phyloP scores from a whole-genome alignment of 2,329 filamentous ascomycete genomes.

The Capronia americana region DNA sequence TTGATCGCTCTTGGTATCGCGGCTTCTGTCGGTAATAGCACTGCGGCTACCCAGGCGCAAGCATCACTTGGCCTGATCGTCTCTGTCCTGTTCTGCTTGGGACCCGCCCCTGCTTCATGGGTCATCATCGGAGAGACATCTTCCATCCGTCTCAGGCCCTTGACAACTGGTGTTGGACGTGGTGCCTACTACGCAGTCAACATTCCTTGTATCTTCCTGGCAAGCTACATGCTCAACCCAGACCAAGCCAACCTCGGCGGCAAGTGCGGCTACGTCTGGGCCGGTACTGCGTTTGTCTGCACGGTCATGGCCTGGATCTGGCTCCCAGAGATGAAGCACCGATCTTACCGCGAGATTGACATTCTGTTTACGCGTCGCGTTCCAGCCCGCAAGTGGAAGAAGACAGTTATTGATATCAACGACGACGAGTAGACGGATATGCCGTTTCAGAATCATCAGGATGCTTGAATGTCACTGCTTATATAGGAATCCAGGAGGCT shows the following conservation, averaged over 20 bases:
- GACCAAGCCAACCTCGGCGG: conserved; percentile 55
- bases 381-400: conserved; percentile 59
- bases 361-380: conserved; percentile 63
- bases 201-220: conserved; percentile 70
- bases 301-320: conserved; percentile 56
- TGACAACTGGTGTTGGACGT: conserved; percentile 71
- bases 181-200: conserved; percentile 68
- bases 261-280: conserved; percentile 68
- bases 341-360: conserved; percentile 68
- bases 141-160: conserved; percentile 66
- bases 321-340: conserved; percentile 64
- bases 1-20: conserved; percentile 66
- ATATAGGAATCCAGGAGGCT: neutral
- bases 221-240: conserved; percentile 51
- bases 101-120: conserved; percentile 69
- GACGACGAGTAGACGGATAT: conserved; percentile 65
- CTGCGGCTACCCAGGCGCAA: conserved; percentile 59
- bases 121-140: conserved; percentile 73
- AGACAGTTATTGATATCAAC: conserved; percentile 59
- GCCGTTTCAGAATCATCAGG: neutral
- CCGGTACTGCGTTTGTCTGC: conserved; percentile 63
- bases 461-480: neutral
- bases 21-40: conserved; percentile 56
- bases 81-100: conserved; percentile 68
- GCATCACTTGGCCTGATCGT: conserved; percentile 69